A percentile compares a stretch with the other conserved stretches of the same genome.
phyloP scores from a whole-genome alignment of 1,284 basidiomycete genomes.

The Cutaneotrichosporon cutaneum region DNA sequence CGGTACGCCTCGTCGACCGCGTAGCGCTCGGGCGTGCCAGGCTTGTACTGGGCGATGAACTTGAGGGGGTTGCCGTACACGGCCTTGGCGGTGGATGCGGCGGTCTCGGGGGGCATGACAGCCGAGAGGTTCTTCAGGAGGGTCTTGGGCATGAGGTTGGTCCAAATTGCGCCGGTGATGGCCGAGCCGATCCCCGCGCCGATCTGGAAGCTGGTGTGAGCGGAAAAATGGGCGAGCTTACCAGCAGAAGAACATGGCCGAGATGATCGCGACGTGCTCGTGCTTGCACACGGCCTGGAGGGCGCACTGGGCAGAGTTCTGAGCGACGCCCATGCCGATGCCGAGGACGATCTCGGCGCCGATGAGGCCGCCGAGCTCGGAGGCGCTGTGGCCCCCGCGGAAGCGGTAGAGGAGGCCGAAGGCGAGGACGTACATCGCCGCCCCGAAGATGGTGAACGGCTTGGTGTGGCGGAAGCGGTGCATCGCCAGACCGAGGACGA shows the following conservation, averaged over 20 bases:
- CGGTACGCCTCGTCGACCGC: constrained; percentile 41
- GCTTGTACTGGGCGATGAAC: constrained; percentile 36
- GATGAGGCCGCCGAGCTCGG: constrained; percentile 39
- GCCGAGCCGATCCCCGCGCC: constrained; percentile 47
- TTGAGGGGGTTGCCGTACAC: constrained; percentile 44
- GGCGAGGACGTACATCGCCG: constrained; percentile 36
- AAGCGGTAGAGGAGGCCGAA: constrained; percentile 52
- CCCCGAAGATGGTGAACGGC: constrained; percentile 48
- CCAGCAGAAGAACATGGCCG: constrained; percentile 46
- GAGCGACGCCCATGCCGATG: constrained; percentile 36
- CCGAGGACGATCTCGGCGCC: constrained; percentile 52
- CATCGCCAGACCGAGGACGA: constrained; percentile 47
- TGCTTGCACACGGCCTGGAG: constrained; percentile 49
- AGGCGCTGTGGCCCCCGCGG: constrained; percentile 39
- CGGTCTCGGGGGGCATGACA: not conserved
- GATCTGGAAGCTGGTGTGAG: constrained; percentile 29
- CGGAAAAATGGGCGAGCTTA: not conserved
- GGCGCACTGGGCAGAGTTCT: constrained; percentile 48
- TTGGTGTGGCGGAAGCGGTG: constrained; percentile 50
- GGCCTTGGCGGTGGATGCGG: constrained; percentile 7
- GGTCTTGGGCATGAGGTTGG: constrained; percentile 11
- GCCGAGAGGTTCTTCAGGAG: constrained; percentile 37
- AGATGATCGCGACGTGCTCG: constrained; percentile 48
- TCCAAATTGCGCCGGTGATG: constrained; percentile 53
- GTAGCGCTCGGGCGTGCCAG: constrained; percentile 42